These are phyloP conservation scores for Elsinoe arachidis DNA, from an alignment of 2,329 filamentous ascomycete species.

Conservation along the genomic window DNA sequence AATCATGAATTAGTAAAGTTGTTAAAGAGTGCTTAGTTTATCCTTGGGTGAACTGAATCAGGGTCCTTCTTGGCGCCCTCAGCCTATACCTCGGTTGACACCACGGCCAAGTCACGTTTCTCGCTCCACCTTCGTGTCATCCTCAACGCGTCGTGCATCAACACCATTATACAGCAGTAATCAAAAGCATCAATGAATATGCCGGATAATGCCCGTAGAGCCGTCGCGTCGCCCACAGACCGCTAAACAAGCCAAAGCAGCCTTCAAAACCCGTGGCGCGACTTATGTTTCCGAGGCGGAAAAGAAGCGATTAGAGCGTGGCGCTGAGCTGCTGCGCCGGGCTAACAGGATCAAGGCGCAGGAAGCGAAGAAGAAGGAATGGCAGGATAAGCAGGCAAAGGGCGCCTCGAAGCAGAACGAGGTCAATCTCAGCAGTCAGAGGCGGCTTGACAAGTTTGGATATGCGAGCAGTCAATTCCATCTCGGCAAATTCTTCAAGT, in stretches of 20 bases:
- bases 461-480: conserved; percentile 29
- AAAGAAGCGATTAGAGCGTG: conserved; percentile 26
- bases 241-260: conserved; percentile 29
- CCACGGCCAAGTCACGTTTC: neutral
- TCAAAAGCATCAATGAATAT: conserved; percentile 6
- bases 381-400: conserved; percentile 24
- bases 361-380: conserved; percentile 25
- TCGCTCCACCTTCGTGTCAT: neutral
- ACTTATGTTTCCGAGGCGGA: conserved; percentile 26
- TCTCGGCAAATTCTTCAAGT: conserved; percentile 28
- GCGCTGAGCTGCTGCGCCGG: conserved; percentile 26
- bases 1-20: too few relatives aligned
- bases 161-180: neutral
- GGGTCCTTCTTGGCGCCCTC: too few relatives aligned
- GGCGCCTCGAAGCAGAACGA: conserved; percentile 17
- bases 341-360: conserved; percentile 27
- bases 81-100: too few relatives aligned
- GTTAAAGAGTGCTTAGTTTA: too few relatives aligned
- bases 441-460: conserved; percentile 26
- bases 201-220: conserved; percentile 7
- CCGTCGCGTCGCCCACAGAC: conserved; percentile 21
- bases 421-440: conserved; percentile 25
- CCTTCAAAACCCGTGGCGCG: conserved; percentile 27
- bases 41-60: too few relatives aligned
- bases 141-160: neutral